A percentile compares a stretch with the other conserved stretches of the same genome.
phyloP scores from a whole-genome alignment of 352 stramenopile species.

The Phytophthora agathidicida region DNA sequence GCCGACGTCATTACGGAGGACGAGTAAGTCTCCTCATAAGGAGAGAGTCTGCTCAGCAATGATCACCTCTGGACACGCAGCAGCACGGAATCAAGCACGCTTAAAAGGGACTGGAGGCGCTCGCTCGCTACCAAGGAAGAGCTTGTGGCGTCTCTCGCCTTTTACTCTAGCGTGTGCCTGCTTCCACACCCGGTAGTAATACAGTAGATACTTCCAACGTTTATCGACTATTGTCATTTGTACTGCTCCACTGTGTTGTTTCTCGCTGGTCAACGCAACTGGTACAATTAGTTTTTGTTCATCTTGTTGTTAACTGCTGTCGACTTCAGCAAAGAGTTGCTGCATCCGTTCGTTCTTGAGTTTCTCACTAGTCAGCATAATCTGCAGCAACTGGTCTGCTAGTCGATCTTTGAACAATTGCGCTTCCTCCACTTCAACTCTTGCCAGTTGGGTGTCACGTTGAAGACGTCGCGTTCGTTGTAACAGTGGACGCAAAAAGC shows the following conservation, averaged over 20 bases:
- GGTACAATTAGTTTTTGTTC: too few relatives aligned
- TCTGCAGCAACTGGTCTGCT: constrained; percentile 77
- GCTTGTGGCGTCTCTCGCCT: constrained; percentile 14
- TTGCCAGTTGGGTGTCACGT: constrained; percentile 56
- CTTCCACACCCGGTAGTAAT: constrained; percentile 44
- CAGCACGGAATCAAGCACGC: constrained; percentile 36
- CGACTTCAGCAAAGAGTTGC: constrained; percentile 73
- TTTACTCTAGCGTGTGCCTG: constrained; percentile 34
- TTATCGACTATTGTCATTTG: constrained; percentile 15
- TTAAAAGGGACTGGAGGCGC: constrained; percentile 13
- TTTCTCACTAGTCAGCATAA: constrained; percentile 67
- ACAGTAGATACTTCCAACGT: constrained; percentile 45
- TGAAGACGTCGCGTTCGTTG: constrained; percentile 46
- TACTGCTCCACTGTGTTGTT: constrained; percentile 12
- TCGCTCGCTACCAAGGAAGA: constrained; percentile 31
- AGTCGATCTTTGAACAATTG: constrained; percentile 80
- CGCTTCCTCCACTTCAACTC: constrained; percentile 72
- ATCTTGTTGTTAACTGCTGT: constrained; percentile 22
- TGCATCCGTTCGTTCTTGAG: constrained; percentile 81
- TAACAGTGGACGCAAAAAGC: constrained; percentile 41
- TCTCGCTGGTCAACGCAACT: too few relatives aligned
- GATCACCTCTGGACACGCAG: constrained; percentile 19
- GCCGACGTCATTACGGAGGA: constrained; percentile 51
- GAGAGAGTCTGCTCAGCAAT: constrained; percentile 18
- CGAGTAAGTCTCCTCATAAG: constrained; percentile 36